Evolutionary conservation across 2,329 filamentous ascomycete species (phyloP).

Genomic region (Triangularia setosa): DNA sequence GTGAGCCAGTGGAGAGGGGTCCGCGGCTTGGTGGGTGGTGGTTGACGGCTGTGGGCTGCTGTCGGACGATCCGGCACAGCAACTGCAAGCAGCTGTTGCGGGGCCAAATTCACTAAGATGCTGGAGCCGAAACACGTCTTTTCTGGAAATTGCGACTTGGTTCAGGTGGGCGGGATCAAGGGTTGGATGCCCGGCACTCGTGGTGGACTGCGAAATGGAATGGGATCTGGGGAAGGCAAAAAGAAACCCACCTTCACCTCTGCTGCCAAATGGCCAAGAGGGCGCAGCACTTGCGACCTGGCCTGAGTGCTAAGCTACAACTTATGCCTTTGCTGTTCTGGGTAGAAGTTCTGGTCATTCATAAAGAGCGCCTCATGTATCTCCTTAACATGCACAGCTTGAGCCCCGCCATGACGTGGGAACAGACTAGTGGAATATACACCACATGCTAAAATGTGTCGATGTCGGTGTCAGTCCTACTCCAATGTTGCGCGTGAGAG

Average conservation of each 20-base stretch:
- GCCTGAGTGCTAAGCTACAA: not conserved
- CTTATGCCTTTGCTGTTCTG: not conserved
- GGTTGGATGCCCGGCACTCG: not conserved
- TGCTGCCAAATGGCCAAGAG: not conserved
- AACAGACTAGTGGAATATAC: not conserved
- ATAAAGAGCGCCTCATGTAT: too few species aligned
- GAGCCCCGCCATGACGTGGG: not conserved
- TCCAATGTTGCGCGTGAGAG: not conserved
- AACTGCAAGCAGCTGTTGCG: not conserved
- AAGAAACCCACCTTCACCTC: not conserved
- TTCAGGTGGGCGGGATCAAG: not conserved
- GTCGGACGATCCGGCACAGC: not conserved
- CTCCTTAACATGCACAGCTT: too few species aligned
- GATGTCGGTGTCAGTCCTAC: not conserved
- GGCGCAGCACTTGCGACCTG: not conserved
- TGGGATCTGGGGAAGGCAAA: not conserved
- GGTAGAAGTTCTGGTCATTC: too few species aligned
- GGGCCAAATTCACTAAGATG: not conserved
- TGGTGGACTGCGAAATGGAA: not conserved
- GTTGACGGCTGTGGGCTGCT: not conserved
- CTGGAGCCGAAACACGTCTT: not conserved
- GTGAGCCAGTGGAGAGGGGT: not conserved
- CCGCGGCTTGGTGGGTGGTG: not conserved
- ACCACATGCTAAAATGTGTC: not conserved
- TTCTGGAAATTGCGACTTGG: not conserved